Evolutionary conservation across 148 eudicot species (phyloP).

Genomic region (Mesembryanthemum crystallinum): DNA sequence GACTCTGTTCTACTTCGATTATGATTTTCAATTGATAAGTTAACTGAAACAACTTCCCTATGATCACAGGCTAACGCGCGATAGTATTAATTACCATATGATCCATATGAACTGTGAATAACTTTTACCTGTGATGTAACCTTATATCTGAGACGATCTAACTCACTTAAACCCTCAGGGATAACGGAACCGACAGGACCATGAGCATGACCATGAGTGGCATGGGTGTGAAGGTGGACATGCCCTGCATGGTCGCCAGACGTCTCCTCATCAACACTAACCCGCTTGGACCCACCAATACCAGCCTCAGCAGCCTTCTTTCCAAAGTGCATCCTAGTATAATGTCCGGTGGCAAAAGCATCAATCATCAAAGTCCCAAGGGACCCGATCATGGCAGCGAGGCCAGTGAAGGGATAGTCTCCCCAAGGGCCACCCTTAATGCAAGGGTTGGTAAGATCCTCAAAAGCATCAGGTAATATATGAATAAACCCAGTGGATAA

Average conservation of each 20-base stretch:
- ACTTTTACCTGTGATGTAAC: constrained; percentile 34
- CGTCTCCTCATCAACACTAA: constrained; percentile 10
- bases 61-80: no score
- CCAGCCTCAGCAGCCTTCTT: neutral
- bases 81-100: no score
- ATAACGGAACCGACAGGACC: constrained; percentile 19
- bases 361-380: constrained; percentile 40
- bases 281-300: constrained; percentile 6
- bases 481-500: constrained; percentile 39
- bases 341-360: constrained; percentile 32
- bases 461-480: constrained; percentile 36
- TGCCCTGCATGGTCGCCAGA: constrained; percentile 22
- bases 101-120: neutral
- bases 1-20: no score
- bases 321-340: constrained; percentile 26
- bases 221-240: constrained; percentile 22
- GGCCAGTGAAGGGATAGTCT: constrained; percentile 33
- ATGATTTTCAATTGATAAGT: no score
- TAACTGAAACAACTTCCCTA: no score
- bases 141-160: constrained; percentile 22
- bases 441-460: constrained; percentile 32
- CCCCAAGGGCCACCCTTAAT: constrained; percentile 27
- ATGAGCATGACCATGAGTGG: constrained; percentile 28
- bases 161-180: constrained; percentile 16
- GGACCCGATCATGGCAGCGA: constrained; percentile 32